These are phyloP conservation scores for Plectosphaerella sp. DNA, from an alignment of 2,329 filamentous ascomycete species.

Conservation along the genomic window DNA sequence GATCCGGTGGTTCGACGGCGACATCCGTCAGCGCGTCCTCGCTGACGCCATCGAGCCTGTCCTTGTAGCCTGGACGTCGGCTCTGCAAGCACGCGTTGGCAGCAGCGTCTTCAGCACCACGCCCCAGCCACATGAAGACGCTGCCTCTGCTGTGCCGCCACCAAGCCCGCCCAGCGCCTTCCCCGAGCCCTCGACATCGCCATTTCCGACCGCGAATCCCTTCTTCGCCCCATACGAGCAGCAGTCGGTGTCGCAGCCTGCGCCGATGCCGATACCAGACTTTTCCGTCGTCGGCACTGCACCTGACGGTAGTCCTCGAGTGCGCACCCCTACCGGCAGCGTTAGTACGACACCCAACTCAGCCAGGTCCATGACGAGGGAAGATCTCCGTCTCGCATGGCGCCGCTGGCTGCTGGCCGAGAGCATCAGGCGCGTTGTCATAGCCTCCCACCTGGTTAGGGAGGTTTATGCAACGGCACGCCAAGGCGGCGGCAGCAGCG, in stretches of 20 bases:
- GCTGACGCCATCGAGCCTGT: constrained; percentile 14
- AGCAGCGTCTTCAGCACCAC: constrained; percentile 5
- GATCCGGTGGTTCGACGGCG: constrained; percentile 17
- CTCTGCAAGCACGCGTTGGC: constrained; percentile 11
- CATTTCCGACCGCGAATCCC: background rate
- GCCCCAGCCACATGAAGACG: constrained; percentile 2
- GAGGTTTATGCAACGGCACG: constrained; percentile 10
- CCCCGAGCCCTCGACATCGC: background rate
- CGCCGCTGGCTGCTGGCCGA: constrained; percentile 13
- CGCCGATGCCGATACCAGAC: background rate
- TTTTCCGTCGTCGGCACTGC: constrained; percentile 8
- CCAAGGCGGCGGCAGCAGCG: constrained; percentile 4
- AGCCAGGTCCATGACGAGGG: background rate
- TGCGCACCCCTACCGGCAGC: background rate
- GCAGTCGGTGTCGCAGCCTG: background rate
- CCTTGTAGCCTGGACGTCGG: constrained; percentile 11
- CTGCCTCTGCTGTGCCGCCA: background rate
- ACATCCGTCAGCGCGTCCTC: constrained; percentile 14
- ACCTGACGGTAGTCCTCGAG: background rate
- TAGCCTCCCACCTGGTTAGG: constrained; percentile 11
- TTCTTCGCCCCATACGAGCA: background rate
- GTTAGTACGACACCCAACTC: background rate
- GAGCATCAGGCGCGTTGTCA: constrained; percentile 11
- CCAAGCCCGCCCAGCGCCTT: background rate
- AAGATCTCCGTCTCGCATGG: constrained; percentile 11